These are phyloP conservation scores for Xylaria polymorpha DNA, from an alignment of 2,329 filamentous ascomycete species.

Conservation along the genomic window DNA sequence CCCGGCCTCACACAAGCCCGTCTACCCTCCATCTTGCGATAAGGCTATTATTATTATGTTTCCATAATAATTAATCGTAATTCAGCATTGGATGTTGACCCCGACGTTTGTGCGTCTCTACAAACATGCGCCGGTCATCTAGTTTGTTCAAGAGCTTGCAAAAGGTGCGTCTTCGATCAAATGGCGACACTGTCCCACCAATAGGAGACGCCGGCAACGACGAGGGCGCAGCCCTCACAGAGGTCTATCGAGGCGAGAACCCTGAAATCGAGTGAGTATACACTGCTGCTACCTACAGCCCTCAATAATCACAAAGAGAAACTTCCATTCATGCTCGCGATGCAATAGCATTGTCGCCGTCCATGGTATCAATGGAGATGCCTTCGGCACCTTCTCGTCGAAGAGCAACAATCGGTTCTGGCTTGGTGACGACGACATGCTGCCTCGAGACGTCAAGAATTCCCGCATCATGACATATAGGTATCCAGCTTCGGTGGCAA, in stretches of 20 bases:
- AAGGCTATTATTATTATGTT: not conserved
- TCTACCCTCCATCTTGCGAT: not conserved
- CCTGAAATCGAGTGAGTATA: constrained; percentile 25
- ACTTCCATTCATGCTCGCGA: not conserved
- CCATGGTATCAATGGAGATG: constrained; percentile 31
- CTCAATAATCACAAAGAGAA: not conserved
- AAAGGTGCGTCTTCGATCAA: constrained; percentile 10
- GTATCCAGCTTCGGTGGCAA: constrained; percentile 28
- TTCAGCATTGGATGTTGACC: not conserved
- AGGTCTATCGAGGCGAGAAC: constrained; percentile 21
- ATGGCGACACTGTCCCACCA: not conserved
- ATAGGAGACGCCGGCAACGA: not conserved
- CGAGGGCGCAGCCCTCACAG: constrained; percentile 14
- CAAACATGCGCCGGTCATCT: constrained; percentile 21
- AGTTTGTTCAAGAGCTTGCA: constrained; percentile 20
- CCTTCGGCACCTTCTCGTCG: constrained; percentile 24
- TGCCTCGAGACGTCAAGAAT: constrained; percentile 30
- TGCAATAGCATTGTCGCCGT: constrained; percentile 31
- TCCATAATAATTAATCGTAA: not conserved
- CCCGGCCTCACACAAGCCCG: not conserved
- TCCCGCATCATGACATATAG: constrained; percentile 33
- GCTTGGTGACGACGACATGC: constrained; percentile 31
- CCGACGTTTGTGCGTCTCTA: not conserved
- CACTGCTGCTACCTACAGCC: not conserved
- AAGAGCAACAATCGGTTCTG: constrained; percentile 21